A percentile compares a stretch with the other conserved stretches of the same genome.
These are phyloP conservation scores for Plasmodium chabaudi DNA, from an alignment of 169 alveolate genomes.

Conservation along the genomic window DNA sequence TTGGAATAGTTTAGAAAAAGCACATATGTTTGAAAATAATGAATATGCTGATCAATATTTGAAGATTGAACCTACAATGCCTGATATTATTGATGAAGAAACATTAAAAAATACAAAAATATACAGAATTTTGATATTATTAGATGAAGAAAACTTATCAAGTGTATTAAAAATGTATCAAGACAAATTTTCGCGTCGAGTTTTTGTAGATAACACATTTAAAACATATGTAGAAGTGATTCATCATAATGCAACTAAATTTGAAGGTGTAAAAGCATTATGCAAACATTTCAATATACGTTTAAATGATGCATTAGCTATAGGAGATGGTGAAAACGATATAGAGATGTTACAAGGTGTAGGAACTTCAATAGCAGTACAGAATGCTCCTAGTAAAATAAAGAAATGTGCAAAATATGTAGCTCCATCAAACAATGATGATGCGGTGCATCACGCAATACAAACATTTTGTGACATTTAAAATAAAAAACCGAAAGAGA, in stretches of 20 bases:
- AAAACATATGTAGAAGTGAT: constrained; percentile 79
- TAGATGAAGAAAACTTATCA: constrained; percentile 71
- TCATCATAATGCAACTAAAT: constrained; percentile 80
- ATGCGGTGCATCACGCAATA: constrained; percentile 73
- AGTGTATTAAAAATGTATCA: constrained; percentile 73
- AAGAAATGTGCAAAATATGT: constrained; percentile 79
- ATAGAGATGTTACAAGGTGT: constrained; percentile 81
- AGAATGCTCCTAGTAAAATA: constrained; percentile 82
- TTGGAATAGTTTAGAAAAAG: constrained; percentile 71
- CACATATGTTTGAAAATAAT: constrained; percentile 62
- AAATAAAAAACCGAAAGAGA: neutral
- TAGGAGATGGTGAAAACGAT: constrained; percentile 89
- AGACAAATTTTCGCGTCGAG: constrained; percentile 72
- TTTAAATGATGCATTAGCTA: constrained; percentile 80
- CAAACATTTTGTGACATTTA: constrained; percentile 72
- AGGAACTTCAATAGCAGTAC: constrained; percentile 82
- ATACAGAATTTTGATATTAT: constrained; percentile 69
- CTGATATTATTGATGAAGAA: constrained; percentile 28
- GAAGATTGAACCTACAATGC: constrained; percentile 14
- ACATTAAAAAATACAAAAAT: constrained; percentile 50
- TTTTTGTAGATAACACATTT: constrained; percentile 81
- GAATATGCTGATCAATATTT: constrained; percentile 9
- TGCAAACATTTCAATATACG: constrained; percentile 76
- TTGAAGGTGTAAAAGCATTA: constrained; percentile 82
- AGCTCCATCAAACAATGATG: constrained; percentile 79